phyloP scores from a whole-genome alignment of 73 alveolate species.

The Stentor coeruleus region DNA sequence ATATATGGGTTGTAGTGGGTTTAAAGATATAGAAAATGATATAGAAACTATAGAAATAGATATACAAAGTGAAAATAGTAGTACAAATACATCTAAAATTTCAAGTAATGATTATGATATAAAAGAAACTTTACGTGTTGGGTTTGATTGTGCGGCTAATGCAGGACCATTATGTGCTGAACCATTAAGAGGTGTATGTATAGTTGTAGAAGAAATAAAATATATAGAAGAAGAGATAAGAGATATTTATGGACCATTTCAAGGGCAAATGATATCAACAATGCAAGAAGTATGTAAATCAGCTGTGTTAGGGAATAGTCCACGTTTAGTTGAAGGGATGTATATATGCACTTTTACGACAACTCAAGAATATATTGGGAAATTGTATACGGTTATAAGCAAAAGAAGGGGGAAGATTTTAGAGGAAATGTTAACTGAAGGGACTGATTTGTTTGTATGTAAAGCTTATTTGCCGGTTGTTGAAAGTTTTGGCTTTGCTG shows the following conservation, averaged over 20 bases:
- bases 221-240: conserved; percentile 41
- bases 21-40: conserved; percentile 34
- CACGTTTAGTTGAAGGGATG: conserved; percentile 96
- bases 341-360: conserved; percentile 84
- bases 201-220: conserved; percentile 82
- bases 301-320: conserved; percentile 89
- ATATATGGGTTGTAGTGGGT: conserved; percentile 41
- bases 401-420: conserved; percentile 88
- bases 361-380: conserved; percentile 88
- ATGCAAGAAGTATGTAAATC: conserved; percentile 79
- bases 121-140: conserved; percentile 73
- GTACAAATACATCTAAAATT: conserved; percentile 33
- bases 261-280: conserved; percentile 89
- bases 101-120: conserved; percentile 46
- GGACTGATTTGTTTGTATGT: conserved; percentile 76
- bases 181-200: conserved; percentile 90
- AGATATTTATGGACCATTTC: conserved; percentile 91
- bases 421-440: conserved; percentile 87
- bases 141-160: conserved; percentile 89
- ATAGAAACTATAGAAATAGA: conserved; percentile 34
- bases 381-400: conserved; percentile 80
- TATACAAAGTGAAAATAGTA: conserved; percentile 35
- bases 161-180: conserved; percentile 97
- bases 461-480: conserved; percentile 89
- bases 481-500: conserved; percentile 89